A percentile compares a stretch with the other conserved stretches of the same genome.
These are phyloP conservation scores for Chalciporus sp. DNA, from an alignment of 1,284 basidiomycete genomes.

Conservation along the genomic window DNA sequence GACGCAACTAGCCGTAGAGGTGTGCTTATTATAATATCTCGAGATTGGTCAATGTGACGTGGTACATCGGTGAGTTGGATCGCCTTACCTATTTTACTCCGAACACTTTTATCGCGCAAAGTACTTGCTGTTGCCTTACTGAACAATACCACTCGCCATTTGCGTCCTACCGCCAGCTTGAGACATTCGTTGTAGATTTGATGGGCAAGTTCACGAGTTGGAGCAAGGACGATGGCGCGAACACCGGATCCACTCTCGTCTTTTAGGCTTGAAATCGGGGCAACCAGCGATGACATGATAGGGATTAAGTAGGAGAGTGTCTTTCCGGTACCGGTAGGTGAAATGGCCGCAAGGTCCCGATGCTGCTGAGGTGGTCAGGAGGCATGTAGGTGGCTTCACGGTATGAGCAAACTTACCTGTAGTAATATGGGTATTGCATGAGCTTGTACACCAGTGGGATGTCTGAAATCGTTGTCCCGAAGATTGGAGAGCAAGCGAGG, in stretches of 20 bases:
- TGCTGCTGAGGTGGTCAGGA: constrained; percentile 40
- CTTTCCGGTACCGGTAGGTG: constrained; percentile 95
- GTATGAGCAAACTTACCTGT: constrained; percentile 47
- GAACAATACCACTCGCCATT: constrained; percentile 83
- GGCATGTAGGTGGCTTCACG: neutral
- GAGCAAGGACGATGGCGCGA: constrained; percentile 83
- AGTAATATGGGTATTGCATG: constrained; percentile 75
- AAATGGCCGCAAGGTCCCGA: constrained; percentile 87
- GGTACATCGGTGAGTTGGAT: neutral
- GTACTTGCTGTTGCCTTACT: constrained; percentile 84
- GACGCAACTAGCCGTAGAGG: constrained; percentile 78
- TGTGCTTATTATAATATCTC: constrained; percentile 83
- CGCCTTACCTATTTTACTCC: constrained; percentile 73
- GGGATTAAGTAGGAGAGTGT: constrained; percentile 90
- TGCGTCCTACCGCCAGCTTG: constrained; percentile 80
- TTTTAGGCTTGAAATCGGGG: constrained; percentile 57
- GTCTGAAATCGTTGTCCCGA: constrained; percentile 54
- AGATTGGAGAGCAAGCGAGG: constrained; percentile 66
- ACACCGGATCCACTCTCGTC: constrained; percentile 59
- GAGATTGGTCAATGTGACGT: neutral
- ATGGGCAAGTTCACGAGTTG: constrained; percentile 95
- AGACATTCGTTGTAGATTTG: constrained; percentile 94
- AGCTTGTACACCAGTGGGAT: constrained; percentile 75
- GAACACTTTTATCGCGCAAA: constrained; percentile 64
- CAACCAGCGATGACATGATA: constrained; percentile 66